These are phyloP conservation scores for Stenogyne calaminthoides DNA, from an alignment of 305 asterid genomes.

Conservation along the genomic window DNA sequence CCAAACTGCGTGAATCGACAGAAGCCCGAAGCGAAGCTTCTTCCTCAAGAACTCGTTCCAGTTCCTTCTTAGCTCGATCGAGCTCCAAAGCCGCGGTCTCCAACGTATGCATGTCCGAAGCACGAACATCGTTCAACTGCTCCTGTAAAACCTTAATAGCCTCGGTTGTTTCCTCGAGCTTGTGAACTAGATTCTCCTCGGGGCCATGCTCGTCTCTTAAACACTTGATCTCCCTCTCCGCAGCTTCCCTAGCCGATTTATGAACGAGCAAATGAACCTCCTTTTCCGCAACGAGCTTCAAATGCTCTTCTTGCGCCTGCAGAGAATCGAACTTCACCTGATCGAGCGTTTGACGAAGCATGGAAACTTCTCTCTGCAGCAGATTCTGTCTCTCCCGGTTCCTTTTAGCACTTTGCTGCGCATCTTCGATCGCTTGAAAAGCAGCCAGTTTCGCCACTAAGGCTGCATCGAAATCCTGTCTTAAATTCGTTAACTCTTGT, in stretches of 20 bases:
- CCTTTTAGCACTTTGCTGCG: conserved; percentile 43
- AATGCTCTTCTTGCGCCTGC: conserved; percentile 62
- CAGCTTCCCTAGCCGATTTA: conserved; percentile 53
- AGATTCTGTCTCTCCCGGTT: conserved; percentile 44
- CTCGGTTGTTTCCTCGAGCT: conserved; percentile 63
- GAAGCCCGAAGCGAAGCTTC: conserved; percentile 35
- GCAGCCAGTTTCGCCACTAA: conserved; percentile 69
- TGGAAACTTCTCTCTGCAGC: conserved; percentile 51
- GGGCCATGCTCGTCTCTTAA: conserved; percentile 48
- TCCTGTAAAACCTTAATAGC: conserved; percentile 56
- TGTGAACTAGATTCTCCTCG: conserved; percentile 45
- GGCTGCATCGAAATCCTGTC: conserved; percentile 79
- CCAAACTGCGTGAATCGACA: conserved; percentile 46
- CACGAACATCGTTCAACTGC: conserved; percentile 56
- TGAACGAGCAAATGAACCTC: conserved; percentile 56
- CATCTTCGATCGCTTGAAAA: conserved; percentile 65
- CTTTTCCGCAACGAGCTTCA: conserved; percentile 55
- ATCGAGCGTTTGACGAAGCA: conserved; percentile 43
- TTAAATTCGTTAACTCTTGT: conserved; percentile 72
- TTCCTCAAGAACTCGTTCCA: conserved; percentile 44
- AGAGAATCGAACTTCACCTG: conserved; percentile 58
- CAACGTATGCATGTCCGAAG: conserved; percentile 49
- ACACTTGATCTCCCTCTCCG: conserved; percentile 43
- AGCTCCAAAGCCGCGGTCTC: conserved; percentile 48
- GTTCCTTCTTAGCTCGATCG: conserved; percentile 40